These are phyloP conservation scores for Daphne laureola DNA, from an alignment of 441 rosid species.

Conservation along the genomic window DNA sequence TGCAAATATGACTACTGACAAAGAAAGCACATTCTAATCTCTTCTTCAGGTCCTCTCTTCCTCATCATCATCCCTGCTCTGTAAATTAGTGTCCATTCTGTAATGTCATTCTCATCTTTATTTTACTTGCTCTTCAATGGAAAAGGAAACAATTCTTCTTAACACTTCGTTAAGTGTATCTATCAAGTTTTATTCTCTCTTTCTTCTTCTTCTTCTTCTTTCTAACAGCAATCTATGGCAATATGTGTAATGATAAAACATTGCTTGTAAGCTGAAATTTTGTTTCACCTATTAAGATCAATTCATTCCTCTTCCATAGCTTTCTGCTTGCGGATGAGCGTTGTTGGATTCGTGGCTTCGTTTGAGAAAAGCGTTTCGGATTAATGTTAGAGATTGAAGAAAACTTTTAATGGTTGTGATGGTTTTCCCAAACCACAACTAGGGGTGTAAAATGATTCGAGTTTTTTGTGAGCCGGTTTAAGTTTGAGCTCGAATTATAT, in stretches of 20 bases:
- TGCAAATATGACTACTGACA: slow-evolving; percentile 2
- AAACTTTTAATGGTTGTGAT: too few relatives aligned
- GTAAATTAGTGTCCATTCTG: slow-evolving; percentile 27
- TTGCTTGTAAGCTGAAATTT: slow-evolving; percentile 7
- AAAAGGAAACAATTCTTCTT: neutral
- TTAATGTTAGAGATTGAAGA: too few relatives aligned
- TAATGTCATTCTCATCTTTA: slow-evolving; percentile 17
- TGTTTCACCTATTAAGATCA: neutral
- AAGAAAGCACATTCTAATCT: slow-evolving; percentile 16
- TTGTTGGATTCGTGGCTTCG: too few relatives aligned
- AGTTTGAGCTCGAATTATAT: too few relatives aligned
- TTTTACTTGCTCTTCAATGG: neutral
- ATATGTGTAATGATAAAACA: neutral
- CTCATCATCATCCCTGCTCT: slow-evolving; percentile 18
- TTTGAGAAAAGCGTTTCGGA: too few relatives aligned
- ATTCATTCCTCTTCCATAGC: too few relatives aligned
- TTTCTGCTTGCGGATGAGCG: too few relatives aligned
- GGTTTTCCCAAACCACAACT: too few relatives aligned
- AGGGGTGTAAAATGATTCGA: too few relatives aligned
- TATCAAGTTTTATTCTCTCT: neutral
- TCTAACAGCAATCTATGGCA: too few relatives aligned
- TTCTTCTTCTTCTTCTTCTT: too few relatives aligned
- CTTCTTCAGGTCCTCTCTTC: slow-evolving; percentile 10
- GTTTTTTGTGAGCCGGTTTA: too few relatives aligned
- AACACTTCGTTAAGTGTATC: neutral